phyloP scores from a whole-genome alignment of 768 basidiomycete species.

The Hericium erinaceus region DNA sequence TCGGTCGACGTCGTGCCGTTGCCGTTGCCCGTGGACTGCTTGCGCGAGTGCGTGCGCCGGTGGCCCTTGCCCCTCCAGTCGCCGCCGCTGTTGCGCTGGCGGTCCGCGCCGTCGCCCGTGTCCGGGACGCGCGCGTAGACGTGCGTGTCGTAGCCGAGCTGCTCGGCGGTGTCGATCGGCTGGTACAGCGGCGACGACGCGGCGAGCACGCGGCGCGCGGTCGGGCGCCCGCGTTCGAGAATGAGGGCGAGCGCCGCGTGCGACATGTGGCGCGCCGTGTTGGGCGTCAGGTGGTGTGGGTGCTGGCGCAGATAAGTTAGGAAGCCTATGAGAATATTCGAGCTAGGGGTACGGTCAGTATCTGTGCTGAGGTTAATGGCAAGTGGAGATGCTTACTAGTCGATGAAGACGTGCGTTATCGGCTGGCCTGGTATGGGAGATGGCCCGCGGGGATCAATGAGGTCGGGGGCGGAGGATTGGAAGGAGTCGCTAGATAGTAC shows the following conservation, averaged over 20 bases:
- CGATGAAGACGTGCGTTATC: conserved; percentile 38
- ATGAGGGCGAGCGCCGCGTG: conserved; percentile 72
- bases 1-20: conserved; percentile 22
- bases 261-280: conserved; percentile 46
- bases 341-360: conserved; percentile 32
- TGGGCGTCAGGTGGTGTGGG: conserved; percentile 27
- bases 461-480: conserved; percentile 18
- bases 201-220: conserved; percentile 67
- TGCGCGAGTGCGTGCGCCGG: conserved; percentile 12
- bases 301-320: conserved; percentile 58
- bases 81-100: conserved; percentile 25
- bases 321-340: conserved; percentile 82
- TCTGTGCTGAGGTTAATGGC: too few relatives aligned
- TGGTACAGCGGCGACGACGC: conserved; percentile 82
- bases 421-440: conserved; percentile 22
- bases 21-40: neutral
- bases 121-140: conserved; percentile 67
- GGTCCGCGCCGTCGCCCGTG: conserved; percentile 52
- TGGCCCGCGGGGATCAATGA: conserved; percentile 30
- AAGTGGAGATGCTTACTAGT: conserved; percentile 36
- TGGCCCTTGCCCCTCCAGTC: conserved; percentile 6
- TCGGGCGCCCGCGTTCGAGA: conserved; percentile 66
- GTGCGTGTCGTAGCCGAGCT: conserved; percentile 66
- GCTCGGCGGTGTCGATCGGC: conserved; percentile 61
- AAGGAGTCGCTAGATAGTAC: conserved; percentile 21